Percentiles rank a stretch among this genome's conserved stretches.
These are phyloP conservation scores for Pseudonectria buxi DNA, from an alignment of 2,329 filamentous ascomycete species.

Conservation along the genomic window DNA sequence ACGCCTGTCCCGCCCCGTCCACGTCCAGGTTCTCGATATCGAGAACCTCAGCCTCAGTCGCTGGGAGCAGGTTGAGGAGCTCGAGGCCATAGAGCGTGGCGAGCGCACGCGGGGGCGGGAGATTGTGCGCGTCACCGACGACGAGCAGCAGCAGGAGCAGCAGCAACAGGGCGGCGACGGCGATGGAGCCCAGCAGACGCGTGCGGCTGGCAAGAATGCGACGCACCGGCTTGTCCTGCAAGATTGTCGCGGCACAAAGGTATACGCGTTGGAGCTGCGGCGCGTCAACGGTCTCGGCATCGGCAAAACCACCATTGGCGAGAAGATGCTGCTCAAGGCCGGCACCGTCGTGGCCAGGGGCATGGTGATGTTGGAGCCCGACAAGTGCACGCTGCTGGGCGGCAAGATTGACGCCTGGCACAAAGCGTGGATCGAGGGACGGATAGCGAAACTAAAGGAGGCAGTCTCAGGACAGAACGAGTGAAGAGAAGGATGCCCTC, in stretches of 20 bases:
- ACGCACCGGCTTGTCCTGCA: slow-evolving; percentile 79
- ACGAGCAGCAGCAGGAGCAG: slow-evolving; percentile 36
- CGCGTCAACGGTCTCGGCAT: slow-evolving; percentile 60
- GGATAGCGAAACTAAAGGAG: slow-evolving; percentile 62
- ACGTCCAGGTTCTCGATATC: slow-evolving; percentile 79
- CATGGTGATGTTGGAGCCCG: slow-evolving; percentile 68
- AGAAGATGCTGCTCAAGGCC: slow-evolving; percentile 69
- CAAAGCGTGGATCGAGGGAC: slow-evolving; percentile 64
- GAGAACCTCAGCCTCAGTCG: slow-evolving; percentile 73
- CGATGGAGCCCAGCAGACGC: slow-evolving; percentile 5
- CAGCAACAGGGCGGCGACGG: slow-evolving; percentile 10
- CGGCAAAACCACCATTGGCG: slow-evolving; percentile 63
- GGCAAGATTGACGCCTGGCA: slow-evolving; percentile 82
- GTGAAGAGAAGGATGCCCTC: background rate
- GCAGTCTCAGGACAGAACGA: slow-evolving; percentile 38
- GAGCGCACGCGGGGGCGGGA: slow-evolving; percentile 72
- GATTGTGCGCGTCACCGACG: slow-evolving; percentile 63
- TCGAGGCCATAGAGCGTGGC: slow-evolving; percentile 66
- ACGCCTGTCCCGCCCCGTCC: slow-evolving; percentile 53
- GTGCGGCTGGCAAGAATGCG: slow-evolving; percentile 36
- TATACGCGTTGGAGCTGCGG: slow-evolving; percentile 67
- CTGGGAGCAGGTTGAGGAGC: slow-evolving; percentile 81
- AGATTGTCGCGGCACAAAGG: slow-evolving; percentile 63
- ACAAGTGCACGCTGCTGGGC: slow-evolving; percentile 65
- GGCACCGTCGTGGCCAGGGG: slow-evolving; percentile 65